Evolutionary conservation across 257 asterid genomes (phyloP), one percentile per base, ranked within the genome.

Genomic region (Linaria vulgaris): DNA sequence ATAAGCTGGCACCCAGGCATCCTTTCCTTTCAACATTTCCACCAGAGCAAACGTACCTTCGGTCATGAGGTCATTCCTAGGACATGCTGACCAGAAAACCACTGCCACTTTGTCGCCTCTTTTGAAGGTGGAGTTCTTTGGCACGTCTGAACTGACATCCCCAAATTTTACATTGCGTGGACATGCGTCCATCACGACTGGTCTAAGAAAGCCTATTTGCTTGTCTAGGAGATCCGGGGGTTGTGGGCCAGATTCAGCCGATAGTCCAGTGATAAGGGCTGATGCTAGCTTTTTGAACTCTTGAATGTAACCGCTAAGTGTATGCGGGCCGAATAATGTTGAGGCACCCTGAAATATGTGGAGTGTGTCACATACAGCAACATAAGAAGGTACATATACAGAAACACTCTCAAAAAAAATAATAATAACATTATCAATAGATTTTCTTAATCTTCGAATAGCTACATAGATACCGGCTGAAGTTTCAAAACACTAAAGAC

Each of bases 1-100:
- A 9, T 87, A 90, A 25, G 75, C 94, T 8, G 97, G 97, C 60
- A 67, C 79, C 99, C 97, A 94, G 0, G 82, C 9, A 61, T 84
- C 88, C 68, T 78, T 70, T 39, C 83, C 95, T 64, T 73, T 79
- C 54, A 85, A 87, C 50, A 82, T 77, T 80, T 94, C 97, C 21
- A 94, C 99, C 31, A 94, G 88, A 8, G 99, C 80, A 60, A 94
- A 94, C 31, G 99, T 94, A 61, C 97, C 99, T 76, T 90, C 96
- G 0, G 99, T 94, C 96, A 90, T 82, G 69, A 90, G 95, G 74
- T 94, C 99, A 19, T 94, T 94, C 57, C 99, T 76, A 3, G 95
- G 99, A 63, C 96, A 90, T 1, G 96, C 97, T 7, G 99, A 87
- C 87, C 81, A 80, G 80, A 94, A 94, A 72, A 72, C 73, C 15